phyloP scores from a whole-genome alignment of 495 filamentous ascomycete genomes.

The Immersiella caudata region DNA sequence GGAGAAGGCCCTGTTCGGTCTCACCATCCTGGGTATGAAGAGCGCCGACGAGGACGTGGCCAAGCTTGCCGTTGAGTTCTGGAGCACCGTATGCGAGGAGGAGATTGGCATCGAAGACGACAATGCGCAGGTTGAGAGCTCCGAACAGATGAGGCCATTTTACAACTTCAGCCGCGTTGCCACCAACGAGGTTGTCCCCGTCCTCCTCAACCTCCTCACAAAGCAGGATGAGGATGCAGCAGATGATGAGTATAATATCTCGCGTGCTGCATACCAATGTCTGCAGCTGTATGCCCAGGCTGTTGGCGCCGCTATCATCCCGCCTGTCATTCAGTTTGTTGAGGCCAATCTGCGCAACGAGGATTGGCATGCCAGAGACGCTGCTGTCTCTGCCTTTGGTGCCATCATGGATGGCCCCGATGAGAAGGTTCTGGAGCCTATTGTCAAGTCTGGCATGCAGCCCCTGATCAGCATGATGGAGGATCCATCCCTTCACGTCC shows the following conservation, averaged over 20 bases:
- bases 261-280: constrained; percentile 94
- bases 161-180: constrained; percentile 92
- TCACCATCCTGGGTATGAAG: constrained; percentile 99
- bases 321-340: constrained; percentile 83
- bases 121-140: constrained; percentile 79
- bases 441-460: constrained; percentile 90
- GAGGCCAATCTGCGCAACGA: constrained; percentile 86
- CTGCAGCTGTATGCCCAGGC: constrained; percentile 93
- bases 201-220: constrained; percentile 83
- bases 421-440: constrained; percentile 79
- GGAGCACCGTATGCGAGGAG: constrained; percentile 99
- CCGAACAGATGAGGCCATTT: constrained; percentile 78
- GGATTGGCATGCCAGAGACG: constrained; percentile 92
- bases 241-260: constrained; percentile 96
- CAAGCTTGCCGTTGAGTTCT: constrained; percentile 98
- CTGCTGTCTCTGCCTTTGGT: constrained; percentile 96
- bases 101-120: constrained; percentile 97
- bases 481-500: constrained; percentile 82
- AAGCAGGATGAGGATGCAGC: constrained; percentile 96
- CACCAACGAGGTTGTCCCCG: constrained; percentile 87
- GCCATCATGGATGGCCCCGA: constrained; percentile 99
- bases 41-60: constrained; percentile 95
- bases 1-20: constrained; percentile 98
- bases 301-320: constrained; percentile 77
- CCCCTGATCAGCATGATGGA: constrained; percentile 97